phyloP scores from a whole-genome alignment of 2,329 filamentous ascomycete genomes.

The Epicoccum nigrum region DNA sequence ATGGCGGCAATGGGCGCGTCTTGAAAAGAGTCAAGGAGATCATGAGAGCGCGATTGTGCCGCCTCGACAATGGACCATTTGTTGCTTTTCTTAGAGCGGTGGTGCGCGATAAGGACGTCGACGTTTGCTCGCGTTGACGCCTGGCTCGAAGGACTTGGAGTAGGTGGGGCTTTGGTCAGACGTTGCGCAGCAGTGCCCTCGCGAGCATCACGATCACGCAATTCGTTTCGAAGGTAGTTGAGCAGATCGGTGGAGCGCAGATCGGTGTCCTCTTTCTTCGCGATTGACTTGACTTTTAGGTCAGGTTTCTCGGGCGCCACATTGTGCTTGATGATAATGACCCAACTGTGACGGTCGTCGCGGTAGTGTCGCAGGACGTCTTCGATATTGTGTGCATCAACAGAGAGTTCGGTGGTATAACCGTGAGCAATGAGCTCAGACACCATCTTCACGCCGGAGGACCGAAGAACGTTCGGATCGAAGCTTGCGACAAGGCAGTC shows the following conservation, averaged over 20 bases:
- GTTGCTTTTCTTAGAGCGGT: conserved; percentile 90
- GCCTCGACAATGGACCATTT: conserved; percentile 85
- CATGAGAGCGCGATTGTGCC: conserved; percentile 62
- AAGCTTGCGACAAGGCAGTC: conserved; percentile 91
- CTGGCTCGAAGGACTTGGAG: conserved; percentile 27
- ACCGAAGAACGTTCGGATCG: conserved; percentile 75
- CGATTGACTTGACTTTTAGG: conserved; percentile 79
- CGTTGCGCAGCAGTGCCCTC: conserved; percentile 55
- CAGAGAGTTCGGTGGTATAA: conserved; percentile 86
- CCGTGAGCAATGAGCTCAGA: conserved; percentile 80
- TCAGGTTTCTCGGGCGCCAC: conserved; percentile 59
- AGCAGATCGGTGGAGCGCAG: conserved; percentile 75
- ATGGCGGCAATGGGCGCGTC: conserved; percentile 84
- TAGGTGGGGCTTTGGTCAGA: conserved; percentile 25
- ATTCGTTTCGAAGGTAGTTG: conserved; percentile 79
- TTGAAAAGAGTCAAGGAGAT: conserved; percentile 72
- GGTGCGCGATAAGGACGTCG: conserved; percentile 80
- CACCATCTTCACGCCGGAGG: conserved; percentile 76
- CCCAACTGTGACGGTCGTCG: conserved; percentile 81
- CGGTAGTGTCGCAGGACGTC: conserved; percentile 78
- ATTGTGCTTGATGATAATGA: conserved; percentile 85
- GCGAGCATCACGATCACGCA: conserved; percentile 76
- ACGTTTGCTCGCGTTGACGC: conserved; percentile 65
- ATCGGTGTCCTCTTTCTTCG: conserved; percentile 77
- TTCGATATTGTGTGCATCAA: conserved; percentile 78